Evolutionary conservation across 2,329 filamentous ascomycete species (phyloP).

Genomic region (Trichoderma simmonsii): DNA sequence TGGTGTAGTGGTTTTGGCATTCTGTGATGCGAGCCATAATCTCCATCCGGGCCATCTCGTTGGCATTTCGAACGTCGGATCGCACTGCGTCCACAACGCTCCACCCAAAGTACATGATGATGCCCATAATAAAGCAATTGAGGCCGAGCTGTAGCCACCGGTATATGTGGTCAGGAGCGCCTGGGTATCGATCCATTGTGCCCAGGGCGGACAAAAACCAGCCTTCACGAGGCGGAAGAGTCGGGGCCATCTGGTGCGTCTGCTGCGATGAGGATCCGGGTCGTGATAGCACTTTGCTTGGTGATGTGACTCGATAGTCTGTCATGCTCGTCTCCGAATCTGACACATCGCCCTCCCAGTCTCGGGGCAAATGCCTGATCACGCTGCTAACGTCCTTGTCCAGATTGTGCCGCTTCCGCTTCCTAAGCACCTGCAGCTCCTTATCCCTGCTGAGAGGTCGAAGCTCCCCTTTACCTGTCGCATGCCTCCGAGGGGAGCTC

Average conservation of each 20-base stretch:
- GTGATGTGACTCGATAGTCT: not conserved
- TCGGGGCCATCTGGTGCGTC: slow-evolving; percentile 20
- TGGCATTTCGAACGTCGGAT: slow-evolving; percentile 70
- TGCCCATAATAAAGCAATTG: slow-evolving; percentile 58
- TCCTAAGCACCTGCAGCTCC: slow-evolving; percentile 40
- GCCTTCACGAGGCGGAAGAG: not conserved
- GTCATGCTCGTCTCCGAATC: slow-evolving; percentile 44
- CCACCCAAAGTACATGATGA: slow-evolving; percentile 64
- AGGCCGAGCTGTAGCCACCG: slow-evolving; percentile 59
- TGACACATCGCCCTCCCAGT: slow-evolving; percentile 46
- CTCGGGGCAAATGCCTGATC: slow-evolving; percentile 40
- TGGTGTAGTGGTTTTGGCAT: slow-evolving; percentile 70
- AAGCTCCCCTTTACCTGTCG: slow-evolving; percentile 64
- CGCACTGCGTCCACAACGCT: slow-evolving; percentile 67
- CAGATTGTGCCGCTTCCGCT: slow-evolving; percentile 50
- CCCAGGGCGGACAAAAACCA: slow-evolving; percentile 46
- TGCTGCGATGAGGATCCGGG: slow-evolving; percentile 26
- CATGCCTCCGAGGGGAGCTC: slow-evolving; percentile 37
- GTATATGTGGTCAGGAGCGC: slow-evolving; percentile 57
- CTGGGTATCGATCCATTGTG: slow-evolving; percentile 54
- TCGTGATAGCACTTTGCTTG: not conserved
- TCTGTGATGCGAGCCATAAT: slow-evolving; percentile 69
- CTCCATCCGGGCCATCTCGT: slow-evolving; percentile 63
- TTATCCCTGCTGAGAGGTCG: slow-evolving; percentile 41
- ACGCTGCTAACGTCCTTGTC: slow-evolving; percentile 53